Evolutionary conservation across 2,329 filamentous ascomycete genomes (phyloP), one percentile per base, ranked within the genome.

Genomic region (Penicillium crustosum): DNA sequence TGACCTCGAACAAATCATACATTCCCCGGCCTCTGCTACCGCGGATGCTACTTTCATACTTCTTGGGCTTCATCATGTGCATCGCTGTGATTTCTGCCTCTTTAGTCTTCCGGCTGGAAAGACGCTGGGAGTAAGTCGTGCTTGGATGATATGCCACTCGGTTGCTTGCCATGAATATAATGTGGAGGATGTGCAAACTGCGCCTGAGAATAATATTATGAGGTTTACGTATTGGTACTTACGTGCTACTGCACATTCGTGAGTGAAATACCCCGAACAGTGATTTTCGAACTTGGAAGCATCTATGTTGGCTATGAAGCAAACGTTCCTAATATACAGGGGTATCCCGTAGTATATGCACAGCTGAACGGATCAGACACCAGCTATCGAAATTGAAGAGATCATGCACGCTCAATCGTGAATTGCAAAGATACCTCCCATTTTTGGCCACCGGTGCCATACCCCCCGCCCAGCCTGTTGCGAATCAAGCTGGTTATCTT

Each of bases 391-490:
- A 25, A 21, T 15, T 21, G 12, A 31, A 50, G 10, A 41, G 23
- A 45, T 68, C 53, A 79, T 60, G 78, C 70, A 65, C 75, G 77
- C 65, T 85, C 83, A 55, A 82, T 72, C 45, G 78, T 86, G 71
- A 91, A 86, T 78, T 97, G 91, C 52, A 95, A 82, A 47, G 90
- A 95, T 15, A 97, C 91, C 77, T 99, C 94, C 94, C 94, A 99
- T 68, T 87, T 88, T 70, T 94, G 82, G 38, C 87, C 89, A 15
- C 85, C 86, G 43, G 85, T 84, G 9, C 93, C 93, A 73, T 96
- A 96, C 2, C 90, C 91, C 59, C 93, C 93, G 5, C 92, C 93
- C 8, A 99, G 79, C 33, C 91, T 83, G 70, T 94, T 95, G 73
- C 90, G 89, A 52, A 99, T 87, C 68, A 97, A 78, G 58, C 88